Base-by-base conservation (phyloP, 2,329 filamentous ascomycete genomes). In the Aphanoascus verrucosus region DNA sequence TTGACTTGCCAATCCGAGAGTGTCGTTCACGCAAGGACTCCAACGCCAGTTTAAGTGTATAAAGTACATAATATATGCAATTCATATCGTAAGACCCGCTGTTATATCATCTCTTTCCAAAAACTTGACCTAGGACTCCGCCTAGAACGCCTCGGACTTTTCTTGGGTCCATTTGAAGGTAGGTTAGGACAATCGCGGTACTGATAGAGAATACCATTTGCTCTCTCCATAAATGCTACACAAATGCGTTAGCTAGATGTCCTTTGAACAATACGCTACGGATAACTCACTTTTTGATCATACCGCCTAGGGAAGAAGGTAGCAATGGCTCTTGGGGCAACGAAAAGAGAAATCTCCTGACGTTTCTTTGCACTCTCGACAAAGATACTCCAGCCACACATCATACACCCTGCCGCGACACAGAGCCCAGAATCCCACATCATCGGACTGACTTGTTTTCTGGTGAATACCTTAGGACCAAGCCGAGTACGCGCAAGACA, bases 311-410 rank as follows among this genome's bases (percentile, higher is more conserved):
- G 88, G 14, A 94, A 69, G 56, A 90, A 66, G 0, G 85, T 87
- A 7, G 85, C 86, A 57, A 87, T 73, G 12, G 88, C 88, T 57
- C 87, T 77, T 0, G 88, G 88, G 17, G 85, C 81, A 42, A 93
- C 87, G 65, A 94, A 94, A 38, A 93, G 75, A 7, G 84, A 80
- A 64, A 94, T 78, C 63, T 94, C 88, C 62, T 85, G 83, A 54
- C 84, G 75, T 57, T 85, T 78, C 44, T 74, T 73, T 4, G 76
- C 61, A 63, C 67, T 79, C 74, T 94, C 88, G 35, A 88, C 69
- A 44, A 94, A 72, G 44, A 93, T 82, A 68, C 86, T 90, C 83
- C 85, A 88, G 2, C 88, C 88, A 64, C 88, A 94, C 41, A 88
- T 71, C 52, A 81, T 67, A 67, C 87, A 91, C 5, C 87, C 88